phyloP scores from a whole-genome alignment of 2,329 filamentous ascomycete genomes.

The Ophiosphaerella korrae region DNA sequence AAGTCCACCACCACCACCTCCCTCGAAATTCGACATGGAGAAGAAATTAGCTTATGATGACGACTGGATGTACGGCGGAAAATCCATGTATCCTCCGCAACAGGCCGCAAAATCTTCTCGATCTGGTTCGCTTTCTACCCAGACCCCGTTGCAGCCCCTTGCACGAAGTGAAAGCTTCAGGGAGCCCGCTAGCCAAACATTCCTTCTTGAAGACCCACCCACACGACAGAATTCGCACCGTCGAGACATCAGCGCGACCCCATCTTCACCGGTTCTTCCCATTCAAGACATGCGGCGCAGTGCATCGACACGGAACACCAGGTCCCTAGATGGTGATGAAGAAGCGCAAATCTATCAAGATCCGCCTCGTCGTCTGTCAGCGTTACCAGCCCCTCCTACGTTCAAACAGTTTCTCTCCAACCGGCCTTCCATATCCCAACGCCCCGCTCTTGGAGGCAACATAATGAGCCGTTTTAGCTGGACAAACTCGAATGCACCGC shows the following conservation, averaged over 20 bases:
- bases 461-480: conserved; percentile 46
- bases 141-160: conserved; percentile 34
- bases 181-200: conserved; percentile 22
- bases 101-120: conserved; percentile 26
- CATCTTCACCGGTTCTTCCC: conserved; percentile 40
- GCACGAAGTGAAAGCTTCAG: conserved; percentile 36
- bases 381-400: conserved; percentile 40
- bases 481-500: conserved; percentile 48
- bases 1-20: conserved; percentile 27
- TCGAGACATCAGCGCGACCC: conserved; percentile 37
- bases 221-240: conserved; percentile 33
- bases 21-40: conserved; percentile 31
- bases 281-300: conserved; percentile 32
- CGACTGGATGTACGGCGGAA: conserved; percentile 31
- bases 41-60: conserved; percentile 28
- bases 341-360: conserved; percentile 32
- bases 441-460: conserved; percentile 28
- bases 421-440: conserved; percentile 39
- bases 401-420: conserved; percentile 48
- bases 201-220: conserved; percentile 33
- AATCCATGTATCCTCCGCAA: conserved; percentile 32
- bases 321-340: conserved; percentile 30
- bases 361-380: conserved; percentile 18
- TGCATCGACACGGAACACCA: conserved; percentile 39
- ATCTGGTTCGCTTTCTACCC: conserved; percentile 35